Percentiles rank a stretch among this genome's conserved stretches.
These are phyloP conservation scores for Salmacisia buchloeana DNA, from an alignment of 1,284 basidiomycete species.

Conservation along the genomic window DNA sequence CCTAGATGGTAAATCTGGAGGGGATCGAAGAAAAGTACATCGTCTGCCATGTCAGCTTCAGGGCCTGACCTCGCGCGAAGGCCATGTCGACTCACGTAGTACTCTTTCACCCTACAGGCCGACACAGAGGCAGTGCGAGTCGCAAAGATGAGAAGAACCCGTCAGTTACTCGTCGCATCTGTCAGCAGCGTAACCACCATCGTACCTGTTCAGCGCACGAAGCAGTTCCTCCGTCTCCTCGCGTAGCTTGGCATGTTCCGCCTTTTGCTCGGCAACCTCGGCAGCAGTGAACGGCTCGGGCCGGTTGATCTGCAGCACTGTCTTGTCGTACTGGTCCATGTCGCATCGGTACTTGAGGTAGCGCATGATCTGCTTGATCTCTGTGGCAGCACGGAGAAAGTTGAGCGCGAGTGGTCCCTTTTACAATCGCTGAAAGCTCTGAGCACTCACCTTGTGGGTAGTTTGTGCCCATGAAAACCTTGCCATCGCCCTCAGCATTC, in stretches of 20 bases:
- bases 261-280: background rate
- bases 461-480: slow-evolving; percentile 3
- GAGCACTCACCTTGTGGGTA: background rate
- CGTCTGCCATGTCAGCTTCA: too few species aligned
- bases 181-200: background rate
- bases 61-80: too few species aligned
- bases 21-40: too few species aligned
- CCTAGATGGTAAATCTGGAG: too few species aligned
- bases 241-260: background rate
- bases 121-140: too few species aligned
- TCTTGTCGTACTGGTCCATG: background rate
- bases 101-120: slow-evolving; percentile 2
- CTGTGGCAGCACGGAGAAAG: background rate
- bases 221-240: background rate
- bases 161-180: too few species aligned
- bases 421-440: background rate
- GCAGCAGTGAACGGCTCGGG: background rate
- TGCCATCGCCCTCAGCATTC: background rate
- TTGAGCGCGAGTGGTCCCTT: background rate
- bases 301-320: background rate
- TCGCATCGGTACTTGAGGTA: background rate
- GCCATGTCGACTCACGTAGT: slow-evolving; percentile 9
- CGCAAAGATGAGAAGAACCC: too few species aligned
- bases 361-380: slow-evolving; percentile 7
- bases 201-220: background rate